Evolutionary conservation across 208 protist genomes (phyloP).

Genomic region (Trypanosoma cruzi): DNA sequence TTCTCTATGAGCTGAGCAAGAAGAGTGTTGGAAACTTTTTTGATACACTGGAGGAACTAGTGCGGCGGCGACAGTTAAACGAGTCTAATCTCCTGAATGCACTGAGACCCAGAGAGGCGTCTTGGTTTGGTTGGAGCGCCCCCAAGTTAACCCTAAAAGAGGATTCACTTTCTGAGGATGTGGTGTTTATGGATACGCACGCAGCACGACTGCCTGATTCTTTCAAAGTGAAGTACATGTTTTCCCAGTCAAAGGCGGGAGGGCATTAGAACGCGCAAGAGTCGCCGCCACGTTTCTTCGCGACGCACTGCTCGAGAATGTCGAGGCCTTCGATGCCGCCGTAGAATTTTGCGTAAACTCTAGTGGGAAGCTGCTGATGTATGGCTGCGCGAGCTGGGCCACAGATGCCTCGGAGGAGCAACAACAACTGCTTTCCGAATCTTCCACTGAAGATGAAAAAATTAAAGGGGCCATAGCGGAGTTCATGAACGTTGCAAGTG

Average conservation of each 20-base stretch:
- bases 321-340: conserved; percentile 19
- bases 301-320: conserved; percentile 20
- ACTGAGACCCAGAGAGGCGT: conserved; percentile 32
- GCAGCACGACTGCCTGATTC: conserved; percentile 21
- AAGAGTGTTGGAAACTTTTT: conserved; percentile 34
- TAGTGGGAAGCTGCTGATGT: background rate
- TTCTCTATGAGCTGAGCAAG: conserved; percentile 43
- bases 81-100: conserved; percentile 28
- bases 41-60: conserved; percentile 24
- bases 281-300: conserved; percentile 7
- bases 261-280: conserved; percentile 5
- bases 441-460: background rate
- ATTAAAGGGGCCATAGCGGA: conserved; percentile 1
- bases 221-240: conserved; percentile 21
- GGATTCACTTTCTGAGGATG: conserved; percentile 18
- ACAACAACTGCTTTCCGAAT: background rate
- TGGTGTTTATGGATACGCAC: conserved; percentile 26
- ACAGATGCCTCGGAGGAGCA: background rate
- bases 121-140: conserved; percentile 43
- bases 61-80: conserved; percentile 23
- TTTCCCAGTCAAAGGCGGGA: conserved; percentile 21
- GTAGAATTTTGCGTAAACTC: conserved; percentile 9
- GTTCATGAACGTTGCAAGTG: conserved; percentile 18
- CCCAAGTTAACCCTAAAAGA: background rate
- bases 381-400: background rate